Percentiles rank a stretch among this genome's conserved stretches.
Evolutionary conservation across 257 asterid genomes (phyloP).

Genomic region (Ehretia macrophylla): DNA sequence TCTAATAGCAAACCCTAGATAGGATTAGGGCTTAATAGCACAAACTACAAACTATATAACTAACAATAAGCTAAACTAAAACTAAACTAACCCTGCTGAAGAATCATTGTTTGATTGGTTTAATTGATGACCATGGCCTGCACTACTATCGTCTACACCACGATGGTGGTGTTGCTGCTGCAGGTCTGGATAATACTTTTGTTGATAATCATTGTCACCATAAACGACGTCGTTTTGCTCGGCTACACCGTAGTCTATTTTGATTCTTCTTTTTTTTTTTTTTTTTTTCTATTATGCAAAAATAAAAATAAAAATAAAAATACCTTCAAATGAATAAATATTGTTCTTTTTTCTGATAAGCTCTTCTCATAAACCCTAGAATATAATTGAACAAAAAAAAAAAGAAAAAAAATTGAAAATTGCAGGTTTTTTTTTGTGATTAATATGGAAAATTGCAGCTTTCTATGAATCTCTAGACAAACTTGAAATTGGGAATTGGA

Average conservation of each 20-base stretch:
- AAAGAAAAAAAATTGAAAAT: too few relatives aligned
- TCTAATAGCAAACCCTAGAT: constrained; percentile 27
- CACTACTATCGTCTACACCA: constrained; percentile 75
- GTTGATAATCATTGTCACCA: constrained; percentile 53
- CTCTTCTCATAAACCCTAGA: background rate
- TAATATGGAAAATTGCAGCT: too few relatives aligned
- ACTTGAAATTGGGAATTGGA: too few relatives aligned
- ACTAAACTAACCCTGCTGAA: constrained; percentile 98
- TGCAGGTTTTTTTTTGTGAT: too few relatives aligned
- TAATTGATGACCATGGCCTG: constrained; percentile 37
- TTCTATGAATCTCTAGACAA: too few relatives aligned
- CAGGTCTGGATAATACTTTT: constrained; percentile 40
- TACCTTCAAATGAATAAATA: background rate
- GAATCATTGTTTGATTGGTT: constrained; percentile 71
- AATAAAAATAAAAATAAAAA: constrained; percentile 38
- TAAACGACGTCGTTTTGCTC: constrained; percentile 62
- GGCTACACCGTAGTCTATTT: constrained; percentile 82
- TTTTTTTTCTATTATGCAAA: constrained; percentile 29
- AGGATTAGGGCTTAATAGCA: constrained; percentile 35
- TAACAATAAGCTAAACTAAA: constrained; percentile 54
- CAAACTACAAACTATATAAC: constrained; percentile 24
- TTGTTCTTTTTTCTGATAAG: too few relatives aligned
- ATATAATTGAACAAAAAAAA: too few relatives aligned
- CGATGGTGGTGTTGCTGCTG: background rate
- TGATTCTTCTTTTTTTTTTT: too few relatives aligned